Evolutionary conservation across 23 red algal genomes (phyloP).

Genomic region (Gracilariopsis chorda): DNA sequence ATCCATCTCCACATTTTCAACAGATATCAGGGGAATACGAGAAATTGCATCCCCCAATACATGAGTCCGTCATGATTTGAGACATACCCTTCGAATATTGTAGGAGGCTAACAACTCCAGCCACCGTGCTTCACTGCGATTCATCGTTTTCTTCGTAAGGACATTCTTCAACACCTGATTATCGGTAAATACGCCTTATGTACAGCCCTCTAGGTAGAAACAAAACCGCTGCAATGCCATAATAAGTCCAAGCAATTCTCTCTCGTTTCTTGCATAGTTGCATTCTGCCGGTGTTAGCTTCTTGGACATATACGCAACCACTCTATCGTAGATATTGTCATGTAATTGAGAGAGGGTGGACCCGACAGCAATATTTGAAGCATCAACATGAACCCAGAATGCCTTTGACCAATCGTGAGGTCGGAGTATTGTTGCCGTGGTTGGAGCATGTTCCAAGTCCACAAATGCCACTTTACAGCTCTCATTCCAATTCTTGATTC

Average conservation of each 20-base stretch:
- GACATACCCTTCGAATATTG: background rate
- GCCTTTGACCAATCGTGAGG: background rate
- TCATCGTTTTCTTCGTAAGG: background rate
- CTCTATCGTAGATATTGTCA: background rate
- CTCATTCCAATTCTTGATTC: background rate
- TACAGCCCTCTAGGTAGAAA: background rate
- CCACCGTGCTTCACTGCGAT: background rate
- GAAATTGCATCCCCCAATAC: background rate
- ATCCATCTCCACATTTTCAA: background rate
- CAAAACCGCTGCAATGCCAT: background rate
- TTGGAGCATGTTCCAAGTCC: background rate
- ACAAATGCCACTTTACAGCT: background rate
- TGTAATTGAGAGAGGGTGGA: background rate
- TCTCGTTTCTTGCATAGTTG: background rate
- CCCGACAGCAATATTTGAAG: slow-evolving; percentile 3
- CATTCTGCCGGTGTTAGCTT: background rate
- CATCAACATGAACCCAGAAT: background rate
- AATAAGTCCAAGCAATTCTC: background rate
- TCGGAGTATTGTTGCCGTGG: background rate
- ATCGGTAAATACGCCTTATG: background rate
- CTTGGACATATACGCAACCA: background rate
- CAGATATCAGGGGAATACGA: background rate
- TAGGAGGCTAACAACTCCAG: background rate
- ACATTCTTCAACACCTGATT: background rate
- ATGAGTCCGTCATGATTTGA: background rate